These are phyloP conservation scores for Funneliformis mosseae DNA, from an alignment of 192 early-diverging fungal genomes.

Conservation along the genomic window DNA sequence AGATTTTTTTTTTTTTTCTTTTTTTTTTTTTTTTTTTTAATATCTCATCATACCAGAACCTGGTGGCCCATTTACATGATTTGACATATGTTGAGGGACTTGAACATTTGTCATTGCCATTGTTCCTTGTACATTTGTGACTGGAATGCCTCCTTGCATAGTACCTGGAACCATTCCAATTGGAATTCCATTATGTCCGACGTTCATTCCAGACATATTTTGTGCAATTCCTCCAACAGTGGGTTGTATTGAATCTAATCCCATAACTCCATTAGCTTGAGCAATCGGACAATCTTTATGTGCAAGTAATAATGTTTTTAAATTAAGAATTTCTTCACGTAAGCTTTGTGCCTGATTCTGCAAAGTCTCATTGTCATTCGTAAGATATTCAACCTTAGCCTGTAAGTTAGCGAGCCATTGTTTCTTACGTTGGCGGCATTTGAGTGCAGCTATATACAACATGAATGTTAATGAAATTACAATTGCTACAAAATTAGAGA, in stretches of 20 bases:
- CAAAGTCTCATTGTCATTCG: constrained; percentile 68
- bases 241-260: constrained; percentile 47
- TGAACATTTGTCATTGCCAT: constrained; percentile 8
- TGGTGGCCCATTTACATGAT: constrained; percentile 30
- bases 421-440: constrained; percentile 94
- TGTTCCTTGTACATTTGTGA: not conserved
- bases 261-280: constrained; percentile 65
- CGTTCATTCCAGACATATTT: constrained; percentile 13
- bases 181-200: not conserved
- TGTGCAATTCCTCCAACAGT: constrained; percentile 18
- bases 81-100: constrained; percentile 28
- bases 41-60: constrained; percentile 27
- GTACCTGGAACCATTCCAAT: constrained; percentile 37
- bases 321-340: constrained; percentile 72
- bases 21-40: constrained; percentile 7
- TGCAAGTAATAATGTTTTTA: constrained; percentile 75
- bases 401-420: constrained; percentile 86
- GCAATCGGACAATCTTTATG: constrained; percentile 79
- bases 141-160: constrained; percentile 14
- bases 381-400: constrained; percentile 60
- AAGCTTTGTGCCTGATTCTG: constrained; percentile 59
- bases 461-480: not conserved
- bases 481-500: not conserved
- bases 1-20: no score
- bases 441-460: constrained; percentile 68